phyloP scores from a whole-genome alignment of 768 basidiomycete genomes.

The Rhizopogon salebrosus region DNA sequence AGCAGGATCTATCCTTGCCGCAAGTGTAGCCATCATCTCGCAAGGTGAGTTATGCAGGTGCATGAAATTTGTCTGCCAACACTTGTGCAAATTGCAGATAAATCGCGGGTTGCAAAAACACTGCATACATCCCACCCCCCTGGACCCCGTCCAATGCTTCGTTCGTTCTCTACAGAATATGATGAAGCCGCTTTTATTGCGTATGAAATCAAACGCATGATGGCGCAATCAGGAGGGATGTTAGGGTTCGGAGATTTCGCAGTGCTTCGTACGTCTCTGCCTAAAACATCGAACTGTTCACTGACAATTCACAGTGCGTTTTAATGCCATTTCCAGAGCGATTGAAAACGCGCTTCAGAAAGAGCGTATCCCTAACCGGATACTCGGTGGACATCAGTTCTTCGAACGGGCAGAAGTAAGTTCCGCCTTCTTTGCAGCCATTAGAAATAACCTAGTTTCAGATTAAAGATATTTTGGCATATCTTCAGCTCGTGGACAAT shows the following conservation, averaged over 20 bases:
- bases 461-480: conserved; percentile 80
- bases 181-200: conserved; percentile 73
- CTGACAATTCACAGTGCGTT: conserved; percentile 52
- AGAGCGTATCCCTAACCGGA: conserved; percentile 69
- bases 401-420: conserved; percentile 77
- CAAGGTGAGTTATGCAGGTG: conserved; percentile 51
- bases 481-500: conserved; percentile 80
- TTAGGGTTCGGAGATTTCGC: conserved; percentile 75
- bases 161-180: conserved; percentile 45
- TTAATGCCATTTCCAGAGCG: conserved; percentile 70
- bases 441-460: conserved; percentile 17
- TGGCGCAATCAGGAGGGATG: conserved; percentile 69
- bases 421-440: neutral
- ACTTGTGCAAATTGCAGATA: conserved; percentile 53
- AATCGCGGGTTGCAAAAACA: conserved; percentile 67
- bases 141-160: conserved; percentile 58
- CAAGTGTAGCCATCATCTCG: conserved; percentile 73
- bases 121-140: conserved; percentile 62
- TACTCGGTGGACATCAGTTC: conserved; percentile 81
- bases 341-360: conserved; percentile 75
- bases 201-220: conserved; percentile 67
- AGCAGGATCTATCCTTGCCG: conserved; percentile 66
- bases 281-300: neutral
- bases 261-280: conserved; percentile 57
- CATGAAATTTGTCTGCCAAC: neutral